Evolutionary conservation across 345 rosid genomes (phyloP).

Genomic region (Gossypium mustelinum): DNA sequence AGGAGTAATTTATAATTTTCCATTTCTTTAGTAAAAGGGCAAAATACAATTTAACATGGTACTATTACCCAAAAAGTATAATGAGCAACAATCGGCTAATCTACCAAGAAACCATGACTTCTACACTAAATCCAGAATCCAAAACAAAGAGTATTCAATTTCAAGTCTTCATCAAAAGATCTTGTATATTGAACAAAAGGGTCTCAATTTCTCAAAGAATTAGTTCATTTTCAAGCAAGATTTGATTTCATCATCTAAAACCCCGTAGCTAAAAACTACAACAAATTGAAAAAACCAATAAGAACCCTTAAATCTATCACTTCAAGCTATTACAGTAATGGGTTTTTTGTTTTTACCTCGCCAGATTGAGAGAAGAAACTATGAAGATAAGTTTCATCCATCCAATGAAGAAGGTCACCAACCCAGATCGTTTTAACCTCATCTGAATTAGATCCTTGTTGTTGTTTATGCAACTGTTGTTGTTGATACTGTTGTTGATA

Average conservation of each 20-base stretch:
- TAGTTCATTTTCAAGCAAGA: background rate
- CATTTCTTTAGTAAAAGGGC: too few species aligned
- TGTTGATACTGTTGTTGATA: conserved; percentile 28
- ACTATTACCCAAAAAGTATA: too few species aligned
- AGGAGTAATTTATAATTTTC: too few species aligned
- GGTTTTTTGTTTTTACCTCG: conserved; percentile 38
- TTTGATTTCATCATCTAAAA: background rate
- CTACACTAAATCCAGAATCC: background rate
- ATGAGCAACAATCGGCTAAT: too few species aligned
- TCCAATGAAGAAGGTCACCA: conserved; percentile 68
- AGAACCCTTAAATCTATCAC: background rate
- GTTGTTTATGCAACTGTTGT: conserved; percentile 28
- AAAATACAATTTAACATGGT: too few species aligned
- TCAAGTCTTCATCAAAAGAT: background rate
- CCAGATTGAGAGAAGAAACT: conserved; percentile 60
- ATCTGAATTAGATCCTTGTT: conserved; percentile 38
- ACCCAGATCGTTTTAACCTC: conserved; percentile 72
- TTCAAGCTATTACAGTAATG: background rate
- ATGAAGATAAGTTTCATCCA: conserved; percentile 78
- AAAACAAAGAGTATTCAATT: background rate
- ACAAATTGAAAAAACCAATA: background rate
- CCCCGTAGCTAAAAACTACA: background rate
- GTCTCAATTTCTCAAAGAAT: background rate
- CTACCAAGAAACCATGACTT: too few species aligned
- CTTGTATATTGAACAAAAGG: background rate